Percentiles rank a stretch among this genome's conserved stretches.
Conservation (phyloP, 2,329 filamentous ascomycete genomes). For the Aphanocladium album region DNA sequence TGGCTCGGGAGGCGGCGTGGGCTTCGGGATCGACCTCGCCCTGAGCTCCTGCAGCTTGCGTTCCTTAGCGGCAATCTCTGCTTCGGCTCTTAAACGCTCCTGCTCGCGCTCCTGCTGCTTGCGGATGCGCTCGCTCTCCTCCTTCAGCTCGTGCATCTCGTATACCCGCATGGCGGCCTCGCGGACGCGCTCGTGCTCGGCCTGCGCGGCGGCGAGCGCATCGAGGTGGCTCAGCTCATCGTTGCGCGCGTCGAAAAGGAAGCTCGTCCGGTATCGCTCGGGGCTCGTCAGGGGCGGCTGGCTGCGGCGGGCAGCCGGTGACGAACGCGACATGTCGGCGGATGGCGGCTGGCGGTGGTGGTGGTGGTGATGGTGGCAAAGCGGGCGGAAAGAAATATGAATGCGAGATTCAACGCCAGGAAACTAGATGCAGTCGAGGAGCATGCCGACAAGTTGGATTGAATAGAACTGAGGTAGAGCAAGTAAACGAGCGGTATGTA, state of each 20-base stretch:
- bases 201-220: constrained; percentile 60
- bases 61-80: constrained; percentile 42
- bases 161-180: constrained; percentile 44
- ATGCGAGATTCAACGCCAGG: background rate
- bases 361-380: background rate
- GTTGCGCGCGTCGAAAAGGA: constrained; percentile 59
- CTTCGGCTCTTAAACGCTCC: constrained; percentile 41
- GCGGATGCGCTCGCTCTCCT: constrained; percentile 39
- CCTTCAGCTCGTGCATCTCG: constrained; percentile 41
- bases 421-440: background rate
- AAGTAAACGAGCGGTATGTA: background rate
- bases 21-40: constrained; percentile 39
- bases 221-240: constrained; percentile 58
- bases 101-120: constrained; percentile 42
- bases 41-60: constrained; percentile 43
- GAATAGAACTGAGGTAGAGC: background rate
- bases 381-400: background rate
- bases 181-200: constrained; percentile 61
- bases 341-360: background rate
- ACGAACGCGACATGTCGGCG: constrained; percentile 39
- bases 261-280: constrained; percentile 48
- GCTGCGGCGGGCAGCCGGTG: constrained; percentile 34
- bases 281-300: constrained; percentile 36
- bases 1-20: constrained; percentile 28
- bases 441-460: constrained; percentile 4